phyloP scores from a whole-genome alignment of 1,139 yeast species.

The Lodderomyces elongisporus region DNA sequence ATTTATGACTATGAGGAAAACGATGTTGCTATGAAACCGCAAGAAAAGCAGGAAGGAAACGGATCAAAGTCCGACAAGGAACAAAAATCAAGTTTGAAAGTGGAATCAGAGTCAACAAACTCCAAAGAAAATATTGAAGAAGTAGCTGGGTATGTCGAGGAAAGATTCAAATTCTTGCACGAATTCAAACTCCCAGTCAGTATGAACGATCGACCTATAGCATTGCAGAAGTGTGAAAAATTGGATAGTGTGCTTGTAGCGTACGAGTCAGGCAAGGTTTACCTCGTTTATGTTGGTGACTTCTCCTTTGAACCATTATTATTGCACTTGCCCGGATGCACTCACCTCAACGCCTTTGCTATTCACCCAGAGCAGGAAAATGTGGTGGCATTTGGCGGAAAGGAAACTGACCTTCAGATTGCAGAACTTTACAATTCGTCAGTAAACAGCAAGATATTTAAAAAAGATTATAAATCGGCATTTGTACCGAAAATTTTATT shows the following conservation, averaged over 20 bases:
- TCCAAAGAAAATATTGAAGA: too few relatives aligned
- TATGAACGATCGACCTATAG: constrained; percentile 28
- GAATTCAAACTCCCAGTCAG: constrained; percentile 11
- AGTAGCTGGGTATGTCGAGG: constrained; percentile 6
- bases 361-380: constrained; percentile 41
- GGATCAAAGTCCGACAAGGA: constrained; percentile 19
- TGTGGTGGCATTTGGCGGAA: constrained; percentile 68
- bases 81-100: constrained; percentile 13
- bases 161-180: constrained; percentile 1
- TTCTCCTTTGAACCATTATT: constrained; percentile 25
- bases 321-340: constrained; percentile 28
- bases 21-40: constrained; percentile 11
- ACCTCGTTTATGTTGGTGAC: constrained; percentile 33
- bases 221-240: constrained; percentile 26
- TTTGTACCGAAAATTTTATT: constrained; percentile 32
- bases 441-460: constrained; percentile 16
- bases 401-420: constrained; percentile 61
- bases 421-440: constrained; percentile 34
- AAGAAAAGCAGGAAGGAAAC: constrained; percentile 9
- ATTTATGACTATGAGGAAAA: constrained; percentile 28
- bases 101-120: constrained; percentile 10
- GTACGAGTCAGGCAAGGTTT: constrained; percentile 47
- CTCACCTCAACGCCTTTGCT: constrained; percentile 44
- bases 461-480: constrained; percentile 13
- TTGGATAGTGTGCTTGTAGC: constrained; percentile 34